Evolutionary conservation across 768 basidiomycete species (phyloP).

Genomic region (Neoboletus magnificus): DNA sequence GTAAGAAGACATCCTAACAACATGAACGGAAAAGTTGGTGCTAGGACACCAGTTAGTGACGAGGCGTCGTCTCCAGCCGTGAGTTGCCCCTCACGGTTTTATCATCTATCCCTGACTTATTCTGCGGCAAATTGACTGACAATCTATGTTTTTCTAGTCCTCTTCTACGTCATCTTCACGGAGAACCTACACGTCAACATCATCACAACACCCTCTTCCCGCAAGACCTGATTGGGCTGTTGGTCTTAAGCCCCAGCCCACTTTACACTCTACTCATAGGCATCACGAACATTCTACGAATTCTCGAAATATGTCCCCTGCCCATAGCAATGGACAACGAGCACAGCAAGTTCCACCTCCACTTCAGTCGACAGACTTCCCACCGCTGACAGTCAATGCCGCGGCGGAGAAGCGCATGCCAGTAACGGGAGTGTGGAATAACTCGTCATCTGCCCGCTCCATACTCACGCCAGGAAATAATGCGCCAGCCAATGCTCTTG

Average conservation of each 20-base stretch:
- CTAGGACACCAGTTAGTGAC: conserved; percentile 63
- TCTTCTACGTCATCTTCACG: conserved; percentile 80
- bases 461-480: conserved; percentile 44
- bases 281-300: conserved; percentile 49
- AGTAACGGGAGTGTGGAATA: conserved; percentile 70
- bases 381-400: conserved; percentile 52
- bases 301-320: conserved; percentile 40
- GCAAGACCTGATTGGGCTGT: conserved; percentile 88
- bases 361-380: conserved; percentile 65
- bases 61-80: conserved; percentile 77
- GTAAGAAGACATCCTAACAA: conserved; percentile 49
- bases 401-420: conserved; percentile 52
- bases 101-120: not conserved
- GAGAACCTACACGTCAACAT: conserved; percentile 68
- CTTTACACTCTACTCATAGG: conserved; percentile 51
- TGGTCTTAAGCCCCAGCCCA: conserved; percentile 74
- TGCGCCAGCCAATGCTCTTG: conserved; percentile 33
- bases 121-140: conserved; percentile 6
- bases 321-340: conserved; percentile 34
- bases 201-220: conserved; percentile 77
- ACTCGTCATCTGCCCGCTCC: conserved; percentile 48
- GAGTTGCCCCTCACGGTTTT: conserved; percentile 35
- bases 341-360: conserved; percentile 37
- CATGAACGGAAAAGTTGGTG: conserved; percentile 49
- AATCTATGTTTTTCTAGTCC: conserved; percentile 44